These are phyloP conservation scores for Penicillium samsonianum DNA, from an alignment of 495 filamentous ascomycete species.

Conservation along the genomic window DNA sequence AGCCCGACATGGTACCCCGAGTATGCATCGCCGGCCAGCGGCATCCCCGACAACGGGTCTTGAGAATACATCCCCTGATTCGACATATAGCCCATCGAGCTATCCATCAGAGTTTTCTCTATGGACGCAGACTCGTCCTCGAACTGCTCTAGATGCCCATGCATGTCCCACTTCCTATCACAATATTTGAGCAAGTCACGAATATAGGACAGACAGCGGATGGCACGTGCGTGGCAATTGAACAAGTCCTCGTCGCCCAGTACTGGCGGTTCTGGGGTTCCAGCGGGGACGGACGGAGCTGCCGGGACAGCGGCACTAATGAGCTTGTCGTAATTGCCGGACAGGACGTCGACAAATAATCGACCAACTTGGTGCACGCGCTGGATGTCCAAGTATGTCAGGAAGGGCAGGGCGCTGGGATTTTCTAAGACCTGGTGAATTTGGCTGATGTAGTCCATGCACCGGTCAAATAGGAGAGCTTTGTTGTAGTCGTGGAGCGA, in stretches of 20 bases:
- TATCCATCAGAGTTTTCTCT: constrained; percentile 16
- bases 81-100: constrained; percentile 17
- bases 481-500: constrained; percentile 66
- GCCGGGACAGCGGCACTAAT: constrained; percentile 35
- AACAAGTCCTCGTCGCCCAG: constrained; percentile 40
- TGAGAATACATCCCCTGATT: constrained; percentile 14
- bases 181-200: constrained; percentile 38
- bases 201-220: constrained; percentile 37
- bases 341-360: constrained; percentile 35
- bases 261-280: constrained; percentile 39
- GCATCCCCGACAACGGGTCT: constrained; percentile 18
- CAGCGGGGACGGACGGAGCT: constrained; percentile 36
- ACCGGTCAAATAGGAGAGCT: constrained; percentile 78
- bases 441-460: constrained; percentile 62
- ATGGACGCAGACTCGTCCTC: constrained; percentile 30
- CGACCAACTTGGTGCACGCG: constrained; percentile 40
- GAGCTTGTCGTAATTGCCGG: constrained; percentile 38
- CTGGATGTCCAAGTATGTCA: constrained; percentile 45
- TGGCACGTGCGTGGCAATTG: constrained; percentile 39
- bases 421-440: constrained; percentile 44
- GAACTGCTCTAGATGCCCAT: constrained; percentile 34
- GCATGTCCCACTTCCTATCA: constrained; percentile 38
- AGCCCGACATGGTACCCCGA: constrained; percentile 20
- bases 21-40: constrained; percentile 32
- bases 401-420: constrained; percentile 31